A percentile compares a stretch with the other conserved stretches of the same genome.
phyloP scores from a whole-genome alignment of 2,329 filamentous ascomycete genomes.

The Beauveria varroae region DNA sequence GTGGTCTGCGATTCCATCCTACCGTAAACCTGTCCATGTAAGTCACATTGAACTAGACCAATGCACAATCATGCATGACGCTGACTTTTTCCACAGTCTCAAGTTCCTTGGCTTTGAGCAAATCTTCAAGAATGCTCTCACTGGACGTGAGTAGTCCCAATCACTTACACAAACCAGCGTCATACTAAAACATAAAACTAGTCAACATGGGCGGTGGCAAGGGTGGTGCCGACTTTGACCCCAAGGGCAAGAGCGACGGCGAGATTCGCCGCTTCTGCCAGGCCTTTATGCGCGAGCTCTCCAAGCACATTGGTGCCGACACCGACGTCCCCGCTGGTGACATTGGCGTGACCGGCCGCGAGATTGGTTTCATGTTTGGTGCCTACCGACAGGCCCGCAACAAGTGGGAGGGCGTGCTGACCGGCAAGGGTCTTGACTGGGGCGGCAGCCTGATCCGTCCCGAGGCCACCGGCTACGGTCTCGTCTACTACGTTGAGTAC shows the following conservation, averaged over 20 bases:
- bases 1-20: slow-evolving; percentile 90
- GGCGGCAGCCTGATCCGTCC: slow-evolving; percentile 91
- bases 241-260: slow-evolving; percentile 95
- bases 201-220: slow-evolving; percentile 87
- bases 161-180: background rate
- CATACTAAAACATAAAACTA: slow-evolving; percentile 17
- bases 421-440: slow-evolving; percentile 90
- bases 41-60: slow-evolving; percentile 15
- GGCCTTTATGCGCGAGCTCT: slow-evolving; percentile 92
- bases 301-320: slow-evolving; percentile 91
- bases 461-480: slow-evolving; percentile 93
- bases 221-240: slow-evolving; percentile 96
- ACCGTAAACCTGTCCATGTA: slow-evolving; percentile 68
- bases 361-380: slow-evolving; percentile 93
- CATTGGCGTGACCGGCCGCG: slow-evolving; percentile 85
- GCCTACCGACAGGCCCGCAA: slow-evolving; percentile 84
- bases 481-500: slow-evolving; percentile 93
- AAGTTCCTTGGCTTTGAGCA: slow-evolving; percentile 99
- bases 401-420: slow-evolving; percentile 92
- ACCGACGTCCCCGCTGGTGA: slow-evolving; percentile 96
- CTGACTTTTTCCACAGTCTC: slow-evolving; percentile 44
- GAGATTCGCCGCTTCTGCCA: slow-evolving; percentile 98
- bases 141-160: slow-evolving; percentile 62
- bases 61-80: background rate
- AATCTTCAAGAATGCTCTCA: slow-evolving; percentile 99